Percentiles rank a stretch among this genome's conserved stretches.
Conservation (phyloP, 352 stramenopile genomes). For the Globisporangium paddicum region DNA sequence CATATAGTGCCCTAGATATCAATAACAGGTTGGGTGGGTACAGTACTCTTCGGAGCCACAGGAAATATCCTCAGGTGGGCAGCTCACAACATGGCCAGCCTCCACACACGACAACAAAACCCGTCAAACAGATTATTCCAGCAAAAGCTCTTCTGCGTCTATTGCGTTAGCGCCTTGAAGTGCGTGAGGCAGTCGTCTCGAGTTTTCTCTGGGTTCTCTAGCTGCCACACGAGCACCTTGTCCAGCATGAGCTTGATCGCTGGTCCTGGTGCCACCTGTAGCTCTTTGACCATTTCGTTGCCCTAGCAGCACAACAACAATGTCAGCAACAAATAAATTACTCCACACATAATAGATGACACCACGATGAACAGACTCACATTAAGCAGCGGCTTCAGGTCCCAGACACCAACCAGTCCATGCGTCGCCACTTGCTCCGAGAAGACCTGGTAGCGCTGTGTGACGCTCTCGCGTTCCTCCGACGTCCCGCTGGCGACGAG, state of each 20-base stretch:
- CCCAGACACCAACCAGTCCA: conserved; percentile 44
- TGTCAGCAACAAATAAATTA: background rate
- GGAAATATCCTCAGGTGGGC: too few relatives aligned
- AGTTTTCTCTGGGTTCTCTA: conserved; percentile 39
- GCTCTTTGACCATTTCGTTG: conserved; percentile 61
- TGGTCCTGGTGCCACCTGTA: conserved; percentile 53
- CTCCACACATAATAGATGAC: conserved; percentile 1
- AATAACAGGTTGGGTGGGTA: too few relatives aligned
- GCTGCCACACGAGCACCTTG: conserved; percentile 53
- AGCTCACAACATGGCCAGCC: too few relatives aligned
- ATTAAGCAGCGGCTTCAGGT: conserved; percentile 67
- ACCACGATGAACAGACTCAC: conserved; percentile 25
- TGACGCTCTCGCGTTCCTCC: background rate
- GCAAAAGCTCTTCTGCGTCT: background rate
- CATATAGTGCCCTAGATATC: too few relatives aligned
- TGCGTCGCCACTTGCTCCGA: conserved; percentile 18
- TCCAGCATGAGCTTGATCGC: conserved; percentile 57
- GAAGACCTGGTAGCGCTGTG: conserved; percentile 35
- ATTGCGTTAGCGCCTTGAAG: conserved; percentile 15
- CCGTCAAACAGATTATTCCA: too few relatives aligned
- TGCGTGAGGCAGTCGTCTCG: conserved; percentile 54
- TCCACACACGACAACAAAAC: too few relatives aligned
- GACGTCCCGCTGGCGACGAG: conserved; percentile 19
- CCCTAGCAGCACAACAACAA: conserved; percentile 23
- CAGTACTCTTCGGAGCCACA: too few relatives aligned